Evolutionary conservation across 2,329 filamentous ascomycete genomes (phyloP).

Genomic region (Sarocladiaceae sp.): DNA sequence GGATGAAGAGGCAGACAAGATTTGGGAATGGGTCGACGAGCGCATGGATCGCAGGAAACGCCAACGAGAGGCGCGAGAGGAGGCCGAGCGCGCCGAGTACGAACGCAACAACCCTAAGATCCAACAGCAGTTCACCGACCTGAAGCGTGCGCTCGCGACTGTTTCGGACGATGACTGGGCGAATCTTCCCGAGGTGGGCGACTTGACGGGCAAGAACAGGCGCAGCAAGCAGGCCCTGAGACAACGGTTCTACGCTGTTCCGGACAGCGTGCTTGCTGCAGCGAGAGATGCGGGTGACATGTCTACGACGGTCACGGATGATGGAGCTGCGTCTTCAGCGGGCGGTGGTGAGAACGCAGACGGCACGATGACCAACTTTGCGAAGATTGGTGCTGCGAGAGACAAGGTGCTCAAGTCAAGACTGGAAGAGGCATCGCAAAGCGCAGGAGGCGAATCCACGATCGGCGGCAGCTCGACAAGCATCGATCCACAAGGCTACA

Average conservation of each 20-base stretch:
- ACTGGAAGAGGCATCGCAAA: slow-evolving; percentile 79
- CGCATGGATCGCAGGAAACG: slow-evolving; percentile 89
- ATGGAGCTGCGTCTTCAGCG: slow-evolving; percentile 45
- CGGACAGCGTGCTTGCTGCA: slow-evolving; percentile 87
- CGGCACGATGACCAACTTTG: slow-evolving; percentile 96
- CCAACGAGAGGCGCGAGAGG: slow-evolving; percentile 92
- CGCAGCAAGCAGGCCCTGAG: slow-evolving; percentile 75
- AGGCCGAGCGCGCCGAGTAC: slow-evolving; percentile 87
- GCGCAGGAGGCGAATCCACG: slow-evolving; percentile 55
- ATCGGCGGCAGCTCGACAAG: slow-evolving; percentile 72
- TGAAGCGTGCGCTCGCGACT: slow-evolving; percentile 82
- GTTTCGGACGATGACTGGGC: slow-evolving; percentile 97
- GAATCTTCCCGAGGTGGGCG: slow-evolving; percentile 88
- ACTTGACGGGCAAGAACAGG: slow-evolving; percentile 90
- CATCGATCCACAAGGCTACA: slow-evolving; percentile 92
- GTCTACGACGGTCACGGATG: slow-evolving; percentile 81
- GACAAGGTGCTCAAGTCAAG: slow-evolving; percentile 95
- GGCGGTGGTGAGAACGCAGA: slow-evolving; percentile 47
- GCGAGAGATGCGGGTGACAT: slow-evolving; percentile 76
- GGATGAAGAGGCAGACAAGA: slow-evolving; percentile 93
- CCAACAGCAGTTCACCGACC: slow-evolving; percentile 91
- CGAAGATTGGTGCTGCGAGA: slow-evolving; percentile 90
- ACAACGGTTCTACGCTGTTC: slow-evolving; percentile 90
- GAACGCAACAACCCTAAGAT: slow-evolving; percentile 98
- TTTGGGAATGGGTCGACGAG: slow-evolving; percentile 93